Evolutionary conservation across 352 stramenopile species (phyloP).

Genomic region (Halophytophthora polymorphica): DNA sequence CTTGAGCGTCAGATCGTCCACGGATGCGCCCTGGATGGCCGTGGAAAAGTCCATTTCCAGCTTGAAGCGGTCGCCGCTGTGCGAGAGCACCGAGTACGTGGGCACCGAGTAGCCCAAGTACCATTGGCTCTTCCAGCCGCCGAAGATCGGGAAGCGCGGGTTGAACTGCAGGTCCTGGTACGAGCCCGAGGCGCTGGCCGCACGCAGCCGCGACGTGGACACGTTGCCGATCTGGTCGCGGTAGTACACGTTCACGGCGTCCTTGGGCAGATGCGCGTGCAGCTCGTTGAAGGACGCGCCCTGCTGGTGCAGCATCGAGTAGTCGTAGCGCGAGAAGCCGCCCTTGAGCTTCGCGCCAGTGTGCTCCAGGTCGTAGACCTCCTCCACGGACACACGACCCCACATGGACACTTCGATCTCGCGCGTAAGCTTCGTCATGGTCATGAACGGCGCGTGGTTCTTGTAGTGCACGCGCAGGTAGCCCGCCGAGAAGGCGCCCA

Average conservation of each 20-base stretch:
- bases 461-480: constrained; percentile 70
- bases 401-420: constrained; percentile 91
- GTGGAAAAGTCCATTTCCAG: constrained; percentile 87
- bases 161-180: constrained; percentile 78
- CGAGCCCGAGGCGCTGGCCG: constrained; percentile 27
- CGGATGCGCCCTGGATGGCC: constrained; percentile 65
- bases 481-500: constrained; percentile 35
- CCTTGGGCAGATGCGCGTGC: constrained; percentile 56
- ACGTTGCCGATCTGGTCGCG: constrained; percentile 90
- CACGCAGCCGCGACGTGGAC: constrained; percentile 74
- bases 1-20: constrained; percentile 87
- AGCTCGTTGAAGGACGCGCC: constrained; percentile 82
- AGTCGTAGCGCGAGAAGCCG: constrained; percentile 87
- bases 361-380: constrained; percentile 86
- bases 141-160: constrained; percentile 85
- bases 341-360: constrained; percentile 82
- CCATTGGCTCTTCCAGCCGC: constrained; percentile 88
- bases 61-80: constrained; percentile 68
- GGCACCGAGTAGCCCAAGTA: constrained; percentile 88
- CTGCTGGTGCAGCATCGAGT: constrained; percentile 54
- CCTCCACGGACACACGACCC: constrained; percentile 84
- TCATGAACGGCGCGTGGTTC: constrained; percentile 86
- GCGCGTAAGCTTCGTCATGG: constrained; percentile 75
- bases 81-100: constrained; percentile 73
- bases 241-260: constrained; percentile 89